These are phyloP conservation scores for Rhodomyrtus psidioides DNA, from an alignment of 441 rosid species.

Conservation along the genomic window DNA sequence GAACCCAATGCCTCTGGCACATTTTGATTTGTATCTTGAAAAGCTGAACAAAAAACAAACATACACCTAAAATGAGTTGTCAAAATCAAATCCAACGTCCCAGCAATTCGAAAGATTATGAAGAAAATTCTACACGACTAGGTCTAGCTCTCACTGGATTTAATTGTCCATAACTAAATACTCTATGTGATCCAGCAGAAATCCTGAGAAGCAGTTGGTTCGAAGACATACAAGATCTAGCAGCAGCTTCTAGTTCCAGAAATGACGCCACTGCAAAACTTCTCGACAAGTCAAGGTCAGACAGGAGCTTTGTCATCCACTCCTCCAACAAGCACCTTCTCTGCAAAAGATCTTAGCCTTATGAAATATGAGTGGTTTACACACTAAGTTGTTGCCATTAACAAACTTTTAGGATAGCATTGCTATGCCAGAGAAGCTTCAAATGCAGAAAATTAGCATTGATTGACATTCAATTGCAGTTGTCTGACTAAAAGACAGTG, in stretches of 20 bases:
- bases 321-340: conserved; percentile 94
- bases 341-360: conserved; percentile 51
- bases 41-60: neutral
- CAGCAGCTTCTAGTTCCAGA: conserved; percentile 98
- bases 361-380: conserved; percentile 19
- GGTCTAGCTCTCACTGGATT: neutral
- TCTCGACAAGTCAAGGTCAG: conserved; percentile 93
- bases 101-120: neutral
- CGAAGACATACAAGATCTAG: conserved; percentile 77
- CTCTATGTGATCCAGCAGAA: neutral
- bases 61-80: neutral
- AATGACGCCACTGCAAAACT: conserved; percentile 80
- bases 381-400: neutral
- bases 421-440: neutral
- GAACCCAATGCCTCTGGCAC: conserved; percentile 2
- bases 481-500: neutral
- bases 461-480: neutral
- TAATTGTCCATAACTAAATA: neutral
- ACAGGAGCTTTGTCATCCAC: conserved; percentile 92
- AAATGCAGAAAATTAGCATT: neutral
- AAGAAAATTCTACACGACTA: neutral
- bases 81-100: neutral
- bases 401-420: neutral
- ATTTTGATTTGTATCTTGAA: conserved; percentile 11
- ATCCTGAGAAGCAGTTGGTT: neutral